A percentile compares a stretch with the other conserved stretches of the same genome.
Conservation (phyloP, 1,284 basidiomycete species). For the Ustilago trichophora region DNA sequence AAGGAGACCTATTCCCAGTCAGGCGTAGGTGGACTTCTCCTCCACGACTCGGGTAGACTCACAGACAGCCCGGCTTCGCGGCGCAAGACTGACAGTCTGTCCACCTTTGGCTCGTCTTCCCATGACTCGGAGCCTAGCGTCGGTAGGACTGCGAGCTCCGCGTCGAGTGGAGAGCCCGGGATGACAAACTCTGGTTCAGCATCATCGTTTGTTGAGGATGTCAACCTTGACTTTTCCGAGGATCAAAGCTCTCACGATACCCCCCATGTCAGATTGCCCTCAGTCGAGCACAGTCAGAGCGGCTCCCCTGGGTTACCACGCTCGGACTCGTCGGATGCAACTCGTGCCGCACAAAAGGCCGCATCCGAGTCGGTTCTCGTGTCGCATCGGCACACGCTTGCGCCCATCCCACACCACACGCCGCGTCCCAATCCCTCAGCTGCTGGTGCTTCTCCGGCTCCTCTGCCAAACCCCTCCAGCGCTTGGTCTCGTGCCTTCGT, state of each 20-base stretch:
- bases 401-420: slow-evolving; percentile 1
- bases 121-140: slow-evolving; percentile 23
- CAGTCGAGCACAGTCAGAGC: background rate
- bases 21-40: slow-evolving; percentile 49
- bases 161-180: slow-evolving; percentile 9
- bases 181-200: slow-evolving; percentile 10
- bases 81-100: slow-evolving; percentile 33
- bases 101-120: slow-evolving; percentile 24
- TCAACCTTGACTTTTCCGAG: slow-evolving; percentile 36
- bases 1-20: slow-evolving; percentile 52
- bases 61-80: slow-evolving; percentile 11
- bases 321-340: too few species aligned
- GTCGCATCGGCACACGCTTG: slow-evolving; percentile 28
- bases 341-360: slow-evolving; percentile 34
- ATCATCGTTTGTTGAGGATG: slow-evolving; percentile 22
- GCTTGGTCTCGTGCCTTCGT: slow-evolving; percentile 79
- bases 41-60: slow-evolving; percentile 33
- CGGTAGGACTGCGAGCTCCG: background rate
- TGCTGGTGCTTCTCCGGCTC: slow-evolving; percentile 20
- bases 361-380: slow-evolving; percentile 41
- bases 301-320: slow-evolving; percentile 11
- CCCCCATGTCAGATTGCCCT: slow-evolving; percentile 6
- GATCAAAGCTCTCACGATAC: slow-evolving; percentile 27
- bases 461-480: slow-evolving; percentile 64
- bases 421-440: background rate